phyloP scores from a whole-genome alignment of 257 asterid genomes.

The Scutellaria minor region DNA sequence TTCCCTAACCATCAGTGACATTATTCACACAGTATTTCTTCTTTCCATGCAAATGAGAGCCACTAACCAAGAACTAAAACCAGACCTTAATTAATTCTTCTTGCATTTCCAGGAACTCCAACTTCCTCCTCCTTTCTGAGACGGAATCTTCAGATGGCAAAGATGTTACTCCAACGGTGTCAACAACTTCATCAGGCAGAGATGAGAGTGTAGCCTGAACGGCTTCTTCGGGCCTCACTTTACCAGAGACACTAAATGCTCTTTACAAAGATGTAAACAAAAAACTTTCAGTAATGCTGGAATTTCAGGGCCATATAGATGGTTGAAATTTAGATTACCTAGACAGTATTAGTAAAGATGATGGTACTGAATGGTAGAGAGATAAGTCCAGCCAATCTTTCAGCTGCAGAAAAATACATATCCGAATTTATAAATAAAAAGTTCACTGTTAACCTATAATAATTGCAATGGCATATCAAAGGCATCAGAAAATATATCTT shows the following conservation, averaged over 20 bases:
- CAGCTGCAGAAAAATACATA: constrained; percentile 61
- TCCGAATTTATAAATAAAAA: constrained; percentile 13
- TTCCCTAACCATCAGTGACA: constrained; percentile 9
- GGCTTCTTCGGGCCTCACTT: constrained; percentile 89
- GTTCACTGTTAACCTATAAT: constrained; percentile 2
- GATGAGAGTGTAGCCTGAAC: constrained; percentile 92
- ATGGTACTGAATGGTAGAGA: constrained; percentile 91
- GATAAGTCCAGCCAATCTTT: constrained; percentile 97
- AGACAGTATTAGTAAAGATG: constrained; percentile 86
- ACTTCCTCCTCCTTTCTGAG: constrained; percentile 93
- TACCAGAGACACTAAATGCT: constrained; percentile 93
- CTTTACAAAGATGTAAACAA: constrained; percentile 46
- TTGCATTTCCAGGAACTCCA: constrained; percentile 95
- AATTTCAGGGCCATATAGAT: constrained; percentile 34
- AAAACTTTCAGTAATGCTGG: constrained; percentile 15
- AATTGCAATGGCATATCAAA: constrained; percentile 21
- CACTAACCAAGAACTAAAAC: constrained; percentile 26
- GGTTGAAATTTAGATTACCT: constrained; percentile 53
- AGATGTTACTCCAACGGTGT: constrained; percentile 82
- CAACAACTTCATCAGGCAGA: constrained; percentile 98
- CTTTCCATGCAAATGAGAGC: constrained; percentile 30
- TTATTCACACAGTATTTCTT: constrained; percentile 20
- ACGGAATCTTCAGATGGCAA: constrained; percentile 96
- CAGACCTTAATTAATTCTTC: constrained; percentile 91
- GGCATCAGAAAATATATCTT: constrained; percentile 8